Evolutionary conservation across 73 alveolate genomes (phyloP).

Genomic region (Paramecium bursaria): DNA sequence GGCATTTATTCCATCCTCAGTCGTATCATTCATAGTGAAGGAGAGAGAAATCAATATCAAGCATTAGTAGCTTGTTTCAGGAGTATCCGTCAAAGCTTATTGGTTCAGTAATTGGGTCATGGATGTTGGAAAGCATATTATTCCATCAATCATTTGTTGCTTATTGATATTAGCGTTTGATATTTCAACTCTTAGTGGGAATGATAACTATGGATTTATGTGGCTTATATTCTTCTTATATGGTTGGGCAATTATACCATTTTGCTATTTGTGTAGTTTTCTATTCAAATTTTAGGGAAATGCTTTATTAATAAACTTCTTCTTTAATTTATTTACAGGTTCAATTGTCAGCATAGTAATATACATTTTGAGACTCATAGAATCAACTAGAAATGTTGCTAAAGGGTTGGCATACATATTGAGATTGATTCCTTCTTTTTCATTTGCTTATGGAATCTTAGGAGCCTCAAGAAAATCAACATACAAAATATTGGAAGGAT

Average conservation of each 20-base stretch:
- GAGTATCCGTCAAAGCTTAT: conserved; percentile 87
- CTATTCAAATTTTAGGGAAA: conserved; percentile 72
- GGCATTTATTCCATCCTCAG: conserved; percentile 94
- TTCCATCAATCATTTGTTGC: conserved; percentile 83
- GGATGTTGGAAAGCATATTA: conserved; percentile 85
- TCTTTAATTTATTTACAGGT: conserved; percentile 74
- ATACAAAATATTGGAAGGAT: conserved; percentile 61
- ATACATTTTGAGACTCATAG: conserved; percentile 77
- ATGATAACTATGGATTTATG: conserved; percentile 59
- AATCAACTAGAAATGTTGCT: conserved; percentile 74
- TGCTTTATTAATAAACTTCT: conserved; percentile 72
- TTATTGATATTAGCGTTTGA: conserved; percentile 75
- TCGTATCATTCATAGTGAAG: conserved; percentile 85
- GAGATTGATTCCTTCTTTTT: conserved; percentile 91
- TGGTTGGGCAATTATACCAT: conserved; percentile 82
- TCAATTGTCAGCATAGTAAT: conserved; percentile 74
- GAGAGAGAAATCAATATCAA: conserved; percentile 96
- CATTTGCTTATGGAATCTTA: conserved; percentile 88
- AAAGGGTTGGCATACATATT: conserved; percentile 82
- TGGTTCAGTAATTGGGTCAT: conserved; percentile 92
- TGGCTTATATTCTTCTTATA: conserved; percentile 77
- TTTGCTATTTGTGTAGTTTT: conserved; percentile 80
- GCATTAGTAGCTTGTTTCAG: conserved; percentile 92
- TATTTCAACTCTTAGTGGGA: conserved; percentile 64
- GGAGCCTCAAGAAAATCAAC: conserved; percentile 67